Conservation (phyloP, 75 land plant species). For the Chamaecyparis obtusa region DNA sequence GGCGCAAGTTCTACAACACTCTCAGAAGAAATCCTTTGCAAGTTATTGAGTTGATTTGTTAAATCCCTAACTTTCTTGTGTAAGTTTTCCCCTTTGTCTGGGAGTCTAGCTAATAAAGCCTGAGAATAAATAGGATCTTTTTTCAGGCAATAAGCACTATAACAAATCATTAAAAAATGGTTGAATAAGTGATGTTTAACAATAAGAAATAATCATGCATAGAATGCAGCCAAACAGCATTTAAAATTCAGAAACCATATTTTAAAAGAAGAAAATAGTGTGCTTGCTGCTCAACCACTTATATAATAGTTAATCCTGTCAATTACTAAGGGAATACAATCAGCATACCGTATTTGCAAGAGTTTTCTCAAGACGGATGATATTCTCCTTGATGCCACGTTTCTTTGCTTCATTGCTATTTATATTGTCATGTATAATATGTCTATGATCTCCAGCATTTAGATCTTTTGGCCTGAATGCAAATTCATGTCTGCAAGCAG, state of each 20-base stretch:
- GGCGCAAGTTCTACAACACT: neutral
- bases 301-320: constrained; percentile 7
- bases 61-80: constrained; percentile 50
- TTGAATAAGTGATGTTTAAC: neutral
- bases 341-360: constrained; percentile 52
- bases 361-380: constrained; percentile 41
- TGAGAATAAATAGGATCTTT: constrained; percentile 18
- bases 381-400: constrained; percentile 31
- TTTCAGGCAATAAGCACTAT: neutral
- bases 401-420: constrained; percentile 20
- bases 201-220: neutral
- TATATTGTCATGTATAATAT: constrained; percentile 8
- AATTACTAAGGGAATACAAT: neutral
- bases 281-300: neutral
- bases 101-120: constrained; percentile 51
- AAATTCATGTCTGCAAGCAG: constrained; percentile 23
- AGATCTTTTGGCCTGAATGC: constrained; percentile 45
- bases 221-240: neutral
- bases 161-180: neutral
- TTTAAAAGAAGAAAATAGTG: neutral
- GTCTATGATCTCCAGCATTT: constrained; percentile 24
- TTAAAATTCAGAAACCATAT: neutral
- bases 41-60: constrained; percentile 33
- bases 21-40: constrained; percentile 3
- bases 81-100: constrained; percentile 69